These are phyloP conservation scores for Ophiostoma populinum DNA, from an alignment of 2,329 filamentous ascomycete genomes.

Conservation along the genomic window DNA sequence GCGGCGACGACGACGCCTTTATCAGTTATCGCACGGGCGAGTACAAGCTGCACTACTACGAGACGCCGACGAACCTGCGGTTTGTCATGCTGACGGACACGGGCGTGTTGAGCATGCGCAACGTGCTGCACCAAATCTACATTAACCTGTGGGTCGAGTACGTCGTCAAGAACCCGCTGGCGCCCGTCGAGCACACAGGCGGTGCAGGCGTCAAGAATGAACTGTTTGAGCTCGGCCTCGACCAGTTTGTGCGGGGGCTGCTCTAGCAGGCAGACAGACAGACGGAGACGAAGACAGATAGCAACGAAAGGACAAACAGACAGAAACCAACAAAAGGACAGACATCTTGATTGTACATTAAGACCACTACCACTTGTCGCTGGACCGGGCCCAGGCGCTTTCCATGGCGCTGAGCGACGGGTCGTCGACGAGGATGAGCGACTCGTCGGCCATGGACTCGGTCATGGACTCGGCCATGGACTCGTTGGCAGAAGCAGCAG, in stretches of 20 bases:
- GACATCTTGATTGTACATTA: too few species aligned
- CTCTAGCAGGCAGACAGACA: conserved; percentile 20
- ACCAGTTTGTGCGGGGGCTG: conserved; percentile 57
- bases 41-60: conserved; percentile 98
- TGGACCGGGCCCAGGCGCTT: conserved; percentile 51
- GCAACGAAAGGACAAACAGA: not conserved
- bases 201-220: conserved; percentile 55
- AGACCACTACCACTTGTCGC: conserved; percentile 20
- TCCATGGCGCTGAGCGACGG: conserved; percentile 35
- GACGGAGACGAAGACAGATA: not conserved
- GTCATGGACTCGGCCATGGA: too few species aligned
- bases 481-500: not conserved
- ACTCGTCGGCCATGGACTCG: conserved; percentile 2
- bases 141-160: conserved; percentile 97
- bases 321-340: not conserved
- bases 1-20: conserved; percentile 86
- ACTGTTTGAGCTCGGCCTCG: conserved; percentile 53
- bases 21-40: conserved; percentile 83
- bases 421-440: conserved; percentile 31
- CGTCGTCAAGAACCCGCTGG: conserved; percentile 54
- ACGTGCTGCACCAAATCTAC: conserved; percentile 94
- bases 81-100: conserved; percentile 95
- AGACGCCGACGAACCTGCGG: conserved; percentile 88
- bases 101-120: conserved; percentile 73
- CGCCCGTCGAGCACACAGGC: conserved; percentile 50